Evolutionary conservation across 2,329 filamentous ascomycete species (phyloP).

Genomic region (Massarina eburnea): DNA sequence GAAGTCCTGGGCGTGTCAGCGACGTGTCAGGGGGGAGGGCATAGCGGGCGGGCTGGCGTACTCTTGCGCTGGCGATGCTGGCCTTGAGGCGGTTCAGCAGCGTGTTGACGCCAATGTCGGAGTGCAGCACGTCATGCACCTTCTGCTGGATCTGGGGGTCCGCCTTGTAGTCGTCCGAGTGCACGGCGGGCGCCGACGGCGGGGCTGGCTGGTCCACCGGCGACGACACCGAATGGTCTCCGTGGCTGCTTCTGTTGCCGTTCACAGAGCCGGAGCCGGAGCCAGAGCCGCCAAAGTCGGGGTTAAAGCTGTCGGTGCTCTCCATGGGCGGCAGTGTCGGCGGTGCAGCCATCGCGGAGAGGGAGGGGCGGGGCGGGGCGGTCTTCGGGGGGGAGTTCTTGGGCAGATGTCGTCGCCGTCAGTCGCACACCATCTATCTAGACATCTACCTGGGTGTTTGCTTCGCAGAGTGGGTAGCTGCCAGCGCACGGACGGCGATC

Average conservation of each 20-base stretch:
- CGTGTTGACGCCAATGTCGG: slow-evolving; percentile 62
- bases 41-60: slow-evolving; percentile 39
- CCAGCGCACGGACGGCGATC: too few species aligned
- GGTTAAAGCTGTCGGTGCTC: slow-evolving; percentile 34
- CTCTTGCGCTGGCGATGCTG: slow-evolving; percentile 64
- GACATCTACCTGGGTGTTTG: too few species aligned
- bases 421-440: too few species aligned
- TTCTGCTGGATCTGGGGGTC: slow-evolving; percentile 43
- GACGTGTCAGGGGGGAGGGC: slow-evolving; percentile 1
- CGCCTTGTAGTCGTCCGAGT: slow-evolving; percentile 18
- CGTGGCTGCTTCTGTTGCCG: slow-evolving; percentile 11
- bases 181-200: slow-evolving; percentile 13
- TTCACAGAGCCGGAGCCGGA: background rate
- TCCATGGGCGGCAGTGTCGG: slow-evolving; percentile 38
- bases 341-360: slow-evolving; percentile 34
- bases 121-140: slow-evolving; percentile 53
- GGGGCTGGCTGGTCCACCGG: slow-evolving; percentile 19
- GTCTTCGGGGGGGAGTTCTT: too few species aligned
- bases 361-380: slow-evolving; percentile 1
- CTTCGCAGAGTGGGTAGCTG: too few species aligned
- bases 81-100: slow-evolving; percentile 66
- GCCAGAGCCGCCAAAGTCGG: slow-evolving; percentile 24
- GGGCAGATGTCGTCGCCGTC: too few species aligned
- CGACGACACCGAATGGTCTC: slow-evolving; percentile 22
- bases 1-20: slow-evolving; percentile 69